Base-by-base conservation (phyloP, 2,329 filamentous ascomycete species). In the Diaporthe sp. region DNA sequence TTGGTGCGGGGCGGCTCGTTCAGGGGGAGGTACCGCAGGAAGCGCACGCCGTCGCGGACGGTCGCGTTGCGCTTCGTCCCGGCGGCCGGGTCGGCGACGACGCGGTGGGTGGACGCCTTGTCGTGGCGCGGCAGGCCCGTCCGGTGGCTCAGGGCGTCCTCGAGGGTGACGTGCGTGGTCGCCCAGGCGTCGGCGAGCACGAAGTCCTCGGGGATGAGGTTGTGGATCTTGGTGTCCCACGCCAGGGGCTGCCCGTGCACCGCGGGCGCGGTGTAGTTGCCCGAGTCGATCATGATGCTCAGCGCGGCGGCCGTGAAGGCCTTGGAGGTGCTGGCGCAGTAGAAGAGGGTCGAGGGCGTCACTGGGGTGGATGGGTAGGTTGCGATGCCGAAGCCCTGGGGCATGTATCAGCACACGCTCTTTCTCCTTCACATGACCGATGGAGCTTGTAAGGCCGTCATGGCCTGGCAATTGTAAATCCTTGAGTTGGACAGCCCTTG, bases 261-360 rank as follows among this genome's bases (percentile, higher is more conserved):
- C 70, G 71, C 76, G 15, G 58, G 71, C 19, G 70, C 68, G 15
- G 78, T 75, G 76, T 83, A 80, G 71, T 86, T 83, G n/a, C 85
- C 83, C 25, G 86, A 83, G 34, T 84, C 83, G 10, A 91, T 84
- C 15, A 91, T 83, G 0, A 88, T 80, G 1, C 87, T 84, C 3
- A 92, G 80, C 2, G 85, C 81, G 2, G 88, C 87, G 7, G 88
- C 87, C 2, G 88, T 89, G 78, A 90, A 87, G 7, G 88, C 87
- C 80, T 91, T 92, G 62, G 89, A 89, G 3, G 86, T 90, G 79
- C 87, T 89, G 31, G 87, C 90, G 61, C 84, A 83, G 78, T 88
- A 89, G 82, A 89, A 91, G 2, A 91, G 82, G 0, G 89, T 90
- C 15, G 85, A 80, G 2, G 85, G 78, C 1, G 85, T 88, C 3